Evolutionary conservation across 2,329 filamentous ascomycete genomes (phyloP), one percentile per base, ranked within the genome.

Genomic region (Beauveria sp.): DNA sequence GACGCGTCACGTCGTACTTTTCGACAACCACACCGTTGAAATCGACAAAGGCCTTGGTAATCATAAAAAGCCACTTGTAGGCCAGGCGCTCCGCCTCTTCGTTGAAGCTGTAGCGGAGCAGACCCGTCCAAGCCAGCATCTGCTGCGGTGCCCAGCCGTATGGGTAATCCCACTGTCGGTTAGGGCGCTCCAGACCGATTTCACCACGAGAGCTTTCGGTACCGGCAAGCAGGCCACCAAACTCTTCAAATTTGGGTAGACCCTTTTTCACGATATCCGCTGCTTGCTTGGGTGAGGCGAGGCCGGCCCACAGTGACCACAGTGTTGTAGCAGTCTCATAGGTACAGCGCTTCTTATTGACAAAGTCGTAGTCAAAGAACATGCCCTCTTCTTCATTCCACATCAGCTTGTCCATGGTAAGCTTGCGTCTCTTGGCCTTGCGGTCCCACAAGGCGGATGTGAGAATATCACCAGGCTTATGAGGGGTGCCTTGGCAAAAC

Each of bases 111-210:
- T 97, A 99, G 20, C 92, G 88, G 69, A 92, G 84, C 62, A 99
- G 79, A 3, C 92, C 94, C 1, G 91, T 92, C 94, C 94, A 99
- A 1, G 94, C 93, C 47, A 99, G 84, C 78, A 99, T 97, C 78
- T 99, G 94, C 79, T 99, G 94, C 37, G 94, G 94, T 60, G 94
- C 94, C 94, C 94, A 99, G 63, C 94, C 94, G 71, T 94, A 97
- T 0, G 94, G 94, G 72, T 92, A 97, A 73, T 99, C 94, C 94
- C 94, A 99, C 73, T 99, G 94, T 67, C 94, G 86, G 73, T 97
- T 97, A 8, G 94, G 94, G 53, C 93, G 84, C 67, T 92, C 85
- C 44, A 97, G 75, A 14, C 89, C 87, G 63, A 96, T 79, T 37
- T 81, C 78, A 46, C 94, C 94, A 50, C 94, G 89, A 59, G 91